Evolutionary conservation across 257 asterid genomes (phyloP).

Genomic region (Rauvolfia tetraphylla): DNA sequence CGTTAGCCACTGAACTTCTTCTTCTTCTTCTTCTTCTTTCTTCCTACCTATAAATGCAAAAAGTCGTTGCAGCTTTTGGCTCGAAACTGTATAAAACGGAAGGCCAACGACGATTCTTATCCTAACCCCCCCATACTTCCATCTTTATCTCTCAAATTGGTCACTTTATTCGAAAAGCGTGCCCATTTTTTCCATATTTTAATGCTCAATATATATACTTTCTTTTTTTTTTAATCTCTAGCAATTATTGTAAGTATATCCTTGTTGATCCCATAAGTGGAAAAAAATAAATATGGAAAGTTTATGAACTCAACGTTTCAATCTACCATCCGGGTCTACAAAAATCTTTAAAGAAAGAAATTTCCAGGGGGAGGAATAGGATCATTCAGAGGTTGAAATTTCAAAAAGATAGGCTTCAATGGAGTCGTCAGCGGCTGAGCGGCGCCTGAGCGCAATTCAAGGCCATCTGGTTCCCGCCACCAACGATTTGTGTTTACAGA

Average conservation of each 20-base stretch:
- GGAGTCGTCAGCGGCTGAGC: slow-evolving; percentile 60
- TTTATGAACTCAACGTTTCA: not conserved
- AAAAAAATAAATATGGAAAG: not conserved
- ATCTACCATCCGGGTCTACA: not conserved
- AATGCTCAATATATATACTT: not conserved
- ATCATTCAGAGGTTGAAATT: not conserved
- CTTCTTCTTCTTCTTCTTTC: not conserved
- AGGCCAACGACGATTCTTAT: slow-evolving; percentile 23
- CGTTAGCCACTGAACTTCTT: not conserved
- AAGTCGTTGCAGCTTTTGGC: not conserved
- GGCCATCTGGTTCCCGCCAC: slow-evolving; percentile 51
- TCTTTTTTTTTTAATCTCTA: too few species aligned
- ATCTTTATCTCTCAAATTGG: slow-evolving; percentile 18
- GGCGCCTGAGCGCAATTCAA: slow-evolving; percentile 70
- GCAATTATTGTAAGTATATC: not conserved
- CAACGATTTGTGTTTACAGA: slow-evolving; percentile 29
- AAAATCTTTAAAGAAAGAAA: not conserved
- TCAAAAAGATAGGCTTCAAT: slow-evolving; percentile 17
- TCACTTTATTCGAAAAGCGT: slow-evolving; percentile 39
- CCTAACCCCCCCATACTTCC: slow-evolving; percentile 17
- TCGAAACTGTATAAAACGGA: not conserved
- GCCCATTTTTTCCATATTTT: slow-evolving; percentile 27
- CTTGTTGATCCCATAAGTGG: not conserved
- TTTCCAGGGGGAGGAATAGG: not conserved
- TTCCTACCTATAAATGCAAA: not conserved